Conservation (phyloP, 345 rosid genomes). For the Aquilaria sinensis region DNA sequence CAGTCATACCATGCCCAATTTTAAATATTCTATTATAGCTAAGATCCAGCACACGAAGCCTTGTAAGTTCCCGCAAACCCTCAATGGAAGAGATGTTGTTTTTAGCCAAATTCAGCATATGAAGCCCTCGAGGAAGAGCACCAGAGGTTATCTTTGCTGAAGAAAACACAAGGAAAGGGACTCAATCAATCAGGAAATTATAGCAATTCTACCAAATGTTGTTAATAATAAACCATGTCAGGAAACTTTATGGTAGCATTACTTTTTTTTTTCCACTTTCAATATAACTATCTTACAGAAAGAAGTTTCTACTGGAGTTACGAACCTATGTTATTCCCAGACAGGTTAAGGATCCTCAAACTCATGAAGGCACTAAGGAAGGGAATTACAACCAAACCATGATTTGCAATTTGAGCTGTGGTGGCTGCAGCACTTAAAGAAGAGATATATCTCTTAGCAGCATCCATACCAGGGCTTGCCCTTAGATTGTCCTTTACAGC, state of each 20-base stretch:
- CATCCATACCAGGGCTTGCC: slow-evolving; percentile 61
- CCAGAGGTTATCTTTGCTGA: slow-evolving; percentile 81
- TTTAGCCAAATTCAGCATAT: slow-evolving; percentile 66
- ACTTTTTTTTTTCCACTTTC: too few species aligned
- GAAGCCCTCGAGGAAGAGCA: slow-evolving; percentile 94
- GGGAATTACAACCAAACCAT: slow-evolving; percentile 70
- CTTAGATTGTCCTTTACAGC: slow-evolving; percentile 47
- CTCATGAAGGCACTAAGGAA: slow-evolving; percentile 68
- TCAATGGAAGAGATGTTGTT: slow-evolving; percentile 81
- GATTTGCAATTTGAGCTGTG: slow-evolving; percentile 70
- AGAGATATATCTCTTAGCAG: slow-evolving; percentile 70
- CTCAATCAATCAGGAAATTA: background rate
- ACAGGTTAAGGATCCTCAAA: slow-evolving; percentile 79
- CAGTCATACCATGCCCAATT: slow-evolving; percentile 83
- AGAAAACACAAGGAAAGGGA: slow-evolving; percentile 2
- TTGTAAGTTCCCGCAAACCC: slow-evolving; percentile 86
- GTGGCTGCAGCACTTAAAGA: slow-evolving; percentile 61
- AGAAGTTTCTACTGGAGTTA: background rate
- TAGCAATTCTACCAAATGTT: background rate
- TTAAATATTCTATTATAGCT: slow-evolving; percentile 84
- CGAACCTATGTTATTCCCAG: slow-evolving; percentile 86
- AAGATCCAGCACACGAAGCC: slow-evolving; percentile 86
- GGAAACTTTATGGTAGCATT: background rate
- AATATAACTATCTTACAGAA: background rate
- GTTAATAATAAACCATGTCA: background rate